phyloP scores from a whole-genome alignment of 2,329 filamentous ascomycete species.

The Alternaria triticina region DNA sequence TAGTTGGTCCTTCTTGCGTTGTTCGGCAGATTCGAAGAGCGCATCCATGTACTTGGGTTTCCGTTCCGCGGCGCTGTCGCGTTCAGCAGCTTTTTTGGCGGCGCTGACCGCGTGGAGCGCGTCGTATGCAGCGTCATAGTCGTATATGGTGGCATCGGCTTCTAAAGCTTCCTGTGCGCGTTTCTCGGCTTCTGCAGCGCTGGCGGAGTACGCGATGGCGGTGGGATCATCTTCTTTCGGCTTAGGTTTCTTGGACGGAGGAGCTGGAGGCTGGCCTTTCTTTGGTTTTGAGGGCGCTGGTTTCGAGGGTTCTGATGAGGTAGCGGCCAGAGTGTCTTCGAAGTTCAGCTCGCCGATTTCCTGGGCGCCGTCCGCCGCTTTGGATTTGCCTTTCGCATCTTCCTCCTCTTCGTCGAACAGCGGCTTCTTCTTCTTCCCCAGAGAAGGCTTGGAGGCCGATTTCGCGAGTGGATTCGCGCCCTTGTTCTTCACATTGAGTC shows the following conservation, averaged over 20 bases:
- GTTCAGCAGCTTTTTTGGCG: conserved; percentile 62
- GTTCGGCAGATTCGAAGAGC: conserved; percentile 73
- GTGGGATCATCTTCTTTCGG: conserved; percentile 44
- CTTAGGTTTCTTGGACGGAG: conserved; percentile 48
- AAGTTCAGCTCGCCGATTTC: conserved; percentile 66
- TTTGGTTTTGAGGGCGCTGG: conserved; percentile 45
- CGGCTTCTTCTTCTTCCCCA: conserved; percentile 39
- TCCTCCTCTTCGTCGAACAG: conserved; percentile 66
- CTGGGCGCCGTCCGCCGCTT: conserved; percentile 54
- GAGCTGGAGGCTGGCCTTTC: conserved; percentile 39
- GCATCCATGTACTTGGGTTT: conserved; percentile 81
- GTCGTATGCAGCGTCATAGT: conserved; percentile 85
- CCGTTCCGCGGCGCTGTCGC: conserved; percentile 62
- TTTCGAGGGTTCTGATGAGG: conserved; percentile 25
- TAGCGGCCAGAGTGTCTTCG: conserved; percentile 54
- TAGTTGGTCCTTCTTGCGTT: conserved; percentile 77
- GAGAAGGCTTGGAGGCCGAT: conserved; percentile 23
- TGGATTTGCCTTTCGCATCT: conserved; percentile 47
- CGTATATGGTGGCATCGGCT: conserved; percentile 77
- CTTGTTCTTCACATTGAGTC: conserved; percentile 68
- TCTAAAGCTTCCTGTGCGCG: conserved; percentile 69
- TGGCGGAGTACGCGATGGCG: conserved; percentile 68
- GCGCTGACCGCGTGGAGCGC: conserved; percentile 67
- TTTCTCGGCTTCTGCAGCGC: conserved; percentile 66
- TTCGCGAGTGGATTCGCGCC: conserved; percentile 22